Conservation (phyloP, 768 basidiomycete genomes). For the Leccinum olivaceopallidum region DNA sequence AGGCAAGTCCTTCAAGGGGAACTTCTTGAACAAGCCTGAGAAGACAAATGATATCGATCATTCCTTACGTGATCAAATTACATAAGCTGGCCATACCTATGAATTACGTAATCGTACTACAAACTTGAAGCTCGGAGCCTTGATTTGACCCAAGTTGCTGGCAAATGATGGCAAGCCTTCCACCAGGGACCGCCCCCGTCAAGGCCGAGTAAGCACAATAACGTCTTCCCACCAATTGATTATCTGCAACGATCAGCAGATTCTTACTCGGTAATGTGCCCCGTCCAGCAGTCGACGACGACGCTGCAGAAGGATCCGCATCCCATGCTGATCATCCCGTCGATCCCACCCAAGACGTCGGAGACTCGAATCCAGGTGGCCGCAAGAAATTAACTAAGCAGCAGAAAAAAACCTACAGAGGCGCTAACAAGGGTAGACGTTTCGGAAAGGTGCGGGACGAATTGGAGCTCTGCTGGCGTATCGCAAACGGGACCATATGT, state of each 20-base stretch:
- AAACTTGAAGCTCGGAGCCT: not conserved
- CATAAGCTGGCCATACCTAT: too few relatives aligned
- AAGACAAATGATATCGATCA: too few relatives aligned
- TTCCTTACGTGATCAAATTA: too few relatives aligned
- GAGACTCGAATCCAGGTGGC: conserved; percentile 25
- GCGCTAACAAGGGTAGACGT: conserved; percentile 81
- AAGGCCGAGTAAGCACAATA: conserved; percentile 47
- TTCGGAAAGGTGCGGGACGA: conserved; percentile 81
- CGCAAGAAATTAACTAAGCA: conserved; percentile 54
- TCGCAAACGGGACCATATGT: conserved; percentile 71
- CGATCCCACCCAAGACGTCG: conserved; percentile 34
- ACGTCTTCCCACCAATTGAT: not conserved
- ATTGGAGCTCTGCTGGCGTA: conserved; percentile 77
- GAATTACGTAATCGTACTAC: too few relatives aligned
- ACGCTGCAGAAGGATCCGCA: conserved; percentile 63
- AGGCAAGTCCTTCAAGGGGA: too few relatives aligned
- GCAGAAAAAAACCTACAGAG: conserved; percentile 71
- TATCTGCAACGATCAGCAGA: conserved; percentile 28
- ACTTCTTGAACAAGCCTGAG: too few relatives aligned
- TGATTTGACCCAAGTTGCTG: not conserved
- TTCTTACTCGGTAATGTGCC: conserved; percentile 38
- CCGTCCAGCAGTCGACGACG: conserved; percentile 46
- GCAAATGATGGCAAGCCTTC: conserved; percentile 1
- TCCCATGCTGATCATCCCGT: conserved; percentile 29
- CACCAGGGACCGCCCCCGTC: conserved; percentile 52